Evolutionary conservation across 371 early-diverging fungal species (phyloP), one percentile per base, ranked within the genome.

Genomic region (Umbelopsis sp.): DNA sequence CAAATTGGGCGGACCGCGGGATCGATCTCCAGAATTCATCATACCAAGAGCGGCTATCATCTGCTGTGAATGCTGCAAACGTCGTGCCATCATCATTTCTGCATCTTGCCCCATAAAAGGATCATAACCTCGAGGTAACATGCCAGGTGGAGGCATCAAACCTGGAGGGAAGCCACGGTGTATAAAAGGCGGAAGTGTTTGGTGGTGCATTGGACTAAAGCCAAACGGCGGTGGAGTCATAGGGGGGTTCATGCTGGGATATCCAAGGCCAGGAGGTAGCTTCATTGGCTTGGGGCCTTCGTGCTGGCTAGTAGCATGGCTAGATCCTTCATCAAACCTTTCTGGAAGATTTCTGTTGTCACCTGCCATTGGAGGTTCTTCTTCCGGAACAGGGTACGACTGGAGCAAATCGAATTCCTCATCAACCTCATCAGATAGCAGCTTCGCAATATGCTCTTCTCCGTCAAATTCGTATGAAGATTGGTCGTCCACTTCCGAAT

Each of bases 11-110:
- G 65, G 63, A 18, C 66, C 69, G 9, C 63, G 63, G 46, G 73
- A 65, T 63, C 67, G 63, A 38, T 66, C 70, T 62, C 71, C 68
- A 41, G 74, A 70, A 48, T 71, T 74, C 70, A 83, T 79, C 37
- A 83, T 46, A 37, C 83, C 83, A 52, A 78, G 76, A 14, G 83
- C 83, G 44, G 80, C 83, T 14, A 83, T 46, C 83, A 83, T 83
- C 32, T 78, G 79, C 44, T 83, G 83, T n/a, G 83, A 83, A 57
- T 83, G 83, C 44, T 80, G 83, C 29, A 83, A 68, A 53, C 83
- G 79, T 63, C 83, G 76, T 32, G 78, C 73, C 45, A 79, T 78
- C 65, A 80, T 76, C 14, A 79, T 46, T 5, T 74, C 67, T 51
- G 81, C 81, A 51, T 83, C 81, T 66, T 83, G 80, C 8, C 80